Base-by-base conservation (phyloP, 1,284 basidiomycete genomes). In the Boletellus dicymbophilus region DNA sequence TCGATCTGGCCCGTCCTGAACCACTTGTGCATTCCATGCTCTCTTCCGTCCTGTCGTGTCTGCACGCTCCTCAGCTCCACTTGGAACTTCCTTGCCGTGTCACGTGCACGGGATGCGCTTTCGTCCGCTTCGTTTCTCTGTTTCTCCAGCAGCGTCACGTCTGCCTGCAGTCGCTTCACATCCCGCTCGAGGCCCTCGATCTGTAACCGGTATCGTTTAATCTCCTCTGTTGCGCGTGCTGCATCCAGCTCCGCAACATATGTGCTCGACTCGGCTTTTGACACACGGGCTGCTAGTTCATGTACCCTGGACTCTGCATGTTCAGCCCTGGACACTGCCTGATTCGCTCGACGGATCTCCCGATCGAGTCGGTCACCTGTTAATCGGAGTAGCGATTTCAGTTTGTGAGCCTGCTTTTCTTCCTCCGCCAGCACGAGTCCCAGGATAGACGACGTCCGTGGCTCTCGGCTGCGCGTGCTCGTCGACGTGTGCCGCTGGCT, bases 341-440 rank as follows among this genome's bases (percentile, higher is more conserved):
- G 71, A 46, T 79, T 77, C 23, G 77, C 80, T 39, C 78, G 71
- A 37, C 75, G 74, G 48, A 74, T 77, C 67, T 85, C 83, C 49
- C 73, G 69, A 58, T 85, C 80, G 26, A 87, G 71, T 37, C 76
- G 73, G 44, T 83, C 80, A 30, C 74, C 75, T 6, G 82, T 77
- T 42, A 68, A 70, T 47, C 76, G 74, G 23, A 87, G 72, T 28
- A 82, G 61, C 30, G 74, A 72, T 61, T 82, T 85, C 53, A 86
- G 73, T 51, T 78, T 76, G 52, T 75, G 73, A 26, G 75, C 73
- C 58, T 84, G 80, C 45, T 77, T 76, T 62, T 85, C 81, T 62
- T 84, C 81, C 53, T 85, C 83, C n/a, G 77, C 77, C 26, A 85
- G 73, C 34, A 80, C 72, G 28, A 78, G 40, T 2, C 63, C 64